These are phyloP conservation scores for Darksidea phi DNA, from an alignment of 495 filamentous ascomycete species.

Conservation along the genomic window DNA sequence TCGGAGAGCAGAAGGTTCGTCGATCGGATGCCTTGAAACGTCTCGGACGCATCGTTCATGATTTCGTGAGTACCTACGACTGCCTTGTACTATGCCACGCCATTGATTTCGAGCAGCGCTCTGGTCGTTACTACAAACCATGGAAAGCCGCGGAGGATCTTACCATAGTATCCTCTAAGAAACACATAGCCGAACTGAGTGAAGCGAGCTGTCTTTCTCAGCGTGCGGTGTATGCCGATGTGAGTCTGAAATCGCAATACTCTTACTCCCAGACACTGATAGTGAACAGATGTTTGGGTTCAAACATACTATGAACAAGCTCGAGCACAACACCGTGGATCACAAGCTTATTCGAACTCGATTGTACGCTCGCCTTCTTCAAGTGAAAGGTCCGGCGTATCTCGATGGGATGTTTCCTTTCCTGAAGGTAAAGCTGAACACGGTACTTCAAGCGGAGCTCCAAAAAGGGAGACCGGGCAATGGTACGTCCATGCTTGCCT, in stretches of 20 bases:
- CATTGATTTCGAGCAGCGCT: neutral
- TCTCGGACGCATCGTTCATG: too few species aligned
- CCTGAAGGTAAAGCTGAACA: too few species aligned
- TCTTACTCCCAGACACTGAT: neutral
- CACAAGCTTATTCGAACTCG: neutral
- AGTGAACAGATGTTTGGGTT: conserved; percentile 8
- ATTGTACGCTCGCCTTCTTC: neutral
- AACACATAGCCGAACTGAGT: conserved; percentile 8
- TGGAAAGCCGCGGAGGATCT: neutral
- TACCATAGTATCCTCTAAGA: conserved; percentile 4
- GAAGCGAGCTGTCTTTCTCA: conserved; percentile 1
- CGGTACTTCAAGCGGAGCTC: too few species aligned
- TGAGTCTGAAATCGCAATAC: neutral
- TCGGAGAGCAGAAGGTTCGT: too few species aligned
- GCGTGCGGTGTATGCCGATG: conserved; percentile 13
- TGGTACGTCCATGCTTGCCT: too few species aligned
- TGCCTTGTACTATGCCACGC: too few species aligned
- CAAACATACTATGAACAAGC: conserved; percentile 12
- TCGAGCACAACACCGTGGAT: conserved; percentile 1
- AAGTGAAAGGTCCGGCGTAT: neutral
- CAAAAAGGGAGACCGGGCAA: too few species aligned
- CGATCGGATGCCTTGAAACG: too few species aligned
- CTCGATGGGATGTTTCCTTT: neutral
- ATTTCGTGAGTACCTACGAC: too few species aligned
- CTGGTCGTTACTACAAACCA: conserved; percentile 6